These are phyloP conservation scores for Diaporthe citri DNA, from an alignment of 2,329 filamentous ascomycete genomes.

Conservation along the genomic window DNA sequence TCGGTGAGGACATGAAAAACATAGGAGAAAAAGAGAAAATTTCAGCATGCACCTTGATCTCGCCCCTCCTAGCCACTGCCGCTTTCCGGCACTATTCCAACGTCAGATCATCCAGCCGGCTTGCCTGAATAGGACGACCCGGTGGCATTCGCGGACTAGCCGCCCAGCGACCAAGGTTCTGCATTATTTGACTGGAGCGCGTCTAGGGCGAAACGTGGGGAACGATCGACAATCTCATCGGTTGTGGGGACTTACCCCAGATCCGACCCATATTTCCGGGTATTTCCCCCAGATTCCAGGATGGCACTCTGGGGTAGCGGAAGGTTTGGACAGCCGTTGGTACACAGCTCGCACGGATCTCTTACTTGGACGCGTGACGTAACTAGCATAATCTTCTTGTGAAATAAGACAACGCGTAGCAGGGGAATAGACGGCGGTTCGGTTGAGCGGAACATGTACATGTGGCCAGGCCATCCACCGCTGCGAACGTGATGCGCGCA, in stretches of 20 bases:
- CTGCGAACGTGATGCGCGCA: background rate
- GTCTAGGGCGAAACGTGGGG: slow-evolving; percentile 9
- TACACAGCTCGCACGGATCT: background rate
- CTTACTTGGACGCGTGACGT: background rate
- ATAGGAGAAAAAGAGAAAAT: background rate
- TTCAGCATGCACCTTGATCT: background rate
- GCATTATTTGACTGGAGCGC: slow-evolving; percentile 33
- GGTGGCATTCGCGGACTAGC: background rate
- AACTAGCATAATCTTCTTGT: background rate
- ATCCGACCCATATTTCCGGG: slow-evolving; percentile 7
- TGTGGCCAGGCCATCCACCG: background rate
- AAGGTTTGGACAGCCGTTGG: background rate
- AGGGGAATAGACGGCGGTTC: background rate
- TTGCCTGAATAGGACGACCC: slow-evolving; percentile 33
- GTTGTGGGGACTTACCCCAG: slow-evolving; percentile 23
- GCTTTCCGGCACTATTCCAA: slow-evolving; percentile 3
- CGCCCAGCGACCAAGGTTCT: background rate
- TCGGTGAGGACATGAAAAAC: background rate
- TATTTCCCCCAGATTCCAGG: slow-evolving; percentile 30
- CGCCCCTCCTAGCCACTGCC: background rate
- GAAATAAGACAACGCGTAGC: background rate
- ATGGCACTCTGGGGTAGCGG: background rate
- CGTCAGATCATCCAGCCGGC: slow-evolving; percentile 23
- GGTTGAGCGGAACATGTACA: background rate
- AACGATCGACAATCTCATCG: slow-evolving; percentile 1